A percentile compares a stretch with the other conserved stretches of the same genome.
These are phyloP conservation scores for Camelina laxa DNA, from an alignment of 345 rosid genomes.

Conservation along the genomic window DNA sequence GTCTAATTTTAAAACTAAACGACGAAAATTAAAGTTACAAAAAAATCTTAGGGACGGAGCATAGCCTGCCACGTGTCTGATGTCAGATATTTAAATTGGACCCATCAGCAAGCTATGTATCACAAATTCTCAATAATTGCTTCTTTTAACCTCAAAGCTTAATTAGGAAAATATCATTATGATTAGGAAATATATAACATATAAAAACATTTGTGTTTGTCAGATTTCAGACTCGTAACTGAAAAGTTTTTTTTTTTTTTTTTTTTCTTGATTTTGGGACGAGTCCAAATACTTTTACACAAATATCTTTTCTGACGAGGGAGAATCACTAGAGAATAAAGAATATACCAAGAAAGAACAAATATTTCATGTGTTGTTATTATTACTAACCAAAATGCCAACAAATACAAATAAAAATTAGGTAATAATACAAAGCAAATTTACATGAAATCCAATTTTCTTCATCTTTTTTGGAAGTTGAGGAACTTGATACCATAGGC, in stretches of 20 bases:
- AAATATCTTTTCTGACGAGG: not conserved
- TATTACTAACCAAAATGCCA: constrained; percentile 21
- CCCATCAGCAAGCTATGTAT: constrained; percentile 32
- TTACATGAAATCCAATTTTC: too few relatives aligned
- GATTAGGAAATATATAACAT: not conserved
- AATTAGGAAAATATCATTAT: not conserved
- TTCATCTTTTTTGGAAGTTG: constrained; percentile 61
- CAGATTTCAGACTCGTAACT: not conserved
- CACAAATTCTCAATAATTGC: constrained; percentile 24
- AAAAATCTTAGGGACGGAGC: constrained; percentile 30
- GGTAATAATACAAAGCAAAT: too few relatives aligned
- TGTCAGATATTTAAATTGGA: constrained; percentile 43
- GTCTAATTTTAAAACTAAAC: not conserved
- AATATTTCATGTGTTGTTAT: not conserved
- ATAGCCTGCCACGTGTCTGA: constrained; percentile 53
- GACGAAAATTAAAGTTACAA: not conserved
- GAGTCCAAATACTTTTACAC: not conserved
- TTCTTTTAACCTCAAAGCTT: constrained; percentile 1
- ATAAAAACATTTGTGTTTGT: not conserved
- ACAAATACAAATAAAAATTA: too few relatives aligned
- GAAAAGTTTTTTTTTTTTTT: not conserved
- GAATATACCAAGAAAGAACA: constrained; percentile 26
- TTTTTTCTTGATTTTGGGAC: not conserved
- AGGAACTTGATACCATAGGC: constrained; percentile 64
- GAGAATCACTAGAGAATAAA: not conserved